Base-by-base conservation (phyloP, 2,329 filamentous ascomycete species). In the Sarocladium oryzae region DNA sequence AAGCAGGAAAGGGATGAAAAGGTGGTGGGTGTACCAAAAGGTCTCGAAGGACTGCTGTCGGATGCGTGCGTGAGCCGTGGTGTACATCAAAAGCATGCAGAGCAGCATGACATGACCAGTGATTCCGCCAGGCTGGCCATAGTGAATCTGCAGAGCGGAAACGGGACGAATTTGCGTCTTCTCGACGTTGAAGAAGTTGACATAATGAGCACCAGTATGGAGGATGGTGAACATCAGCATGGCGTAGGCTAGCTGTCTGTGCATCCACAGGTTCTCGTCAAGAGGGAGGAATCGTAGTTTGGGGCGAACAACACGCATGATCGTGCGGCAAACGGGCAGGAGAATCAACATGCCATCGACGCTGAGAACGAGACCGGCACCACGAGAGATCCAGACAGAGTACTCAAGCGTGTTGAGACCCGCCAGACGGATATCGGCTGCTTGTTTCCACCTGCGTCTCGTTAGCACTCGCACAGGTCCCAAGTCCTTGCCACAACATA, bases 21-120 rank as follows among this genome's bases (percentile, higher is more conserved):
- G 80, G 63, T 99, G 93, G 69, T 99, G 93, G 1, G 90, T 96
- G 71, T 99, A 99, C 93, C 93, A 99, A 67, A 99, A 99, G 0
- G 92, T 95, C 72, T 99, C 93, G 64, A 91, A 99, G 0, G 89
- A 95, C 66, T 99, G 93, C 66, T 97, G 92, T 51, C 93, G 87
- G 57, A 99, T 97, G 58, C 89, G 87, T 61, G 86, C 80, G 65
- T 99, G 93, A 2, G 93, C 87, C 0, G 91, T 96, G 1, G 93
- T 99, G 72, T 95, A 99, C 78, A 99, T 99, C 56, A 99, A 73
- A 56, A 99, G 74, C 93, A 99, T 99, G 78, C 91, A 97, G n/a
- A 99, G 77, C 23, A 97, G 80, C 93, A 99, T 99, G 56, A 96
- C 80, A 69, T 99, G 93, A 6, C 93, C 93, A 2, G 93, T 99